Evolutionary conservation across 2,329 filamentous ascomycete species (phyloP), one percentile per base, ranked within the genome.

Genomic region (Pseudogymnoascus sp.): DNA sequence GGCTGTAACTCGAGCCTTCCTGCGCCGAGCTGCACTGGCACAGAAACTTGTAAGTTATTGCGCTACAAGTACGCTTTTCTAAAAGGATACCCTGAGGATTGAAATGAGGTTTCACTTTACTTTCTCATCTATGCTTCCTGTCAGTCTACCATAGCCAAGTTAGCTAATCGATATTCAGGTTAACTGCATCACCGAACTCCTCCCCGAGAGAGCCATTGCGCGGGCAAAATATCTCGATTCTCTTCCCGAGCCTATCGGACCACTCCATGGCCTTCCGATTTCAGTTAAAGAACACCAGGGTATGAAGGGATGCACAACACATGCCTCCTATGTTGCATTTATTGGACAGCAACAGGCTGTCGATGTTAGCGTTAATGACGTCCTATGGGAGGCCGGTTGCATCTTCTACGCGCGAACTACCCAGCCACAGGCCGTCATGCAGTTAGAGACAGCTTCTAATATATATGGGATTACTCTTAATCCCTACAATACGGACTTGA

Each of bases 341-440:
- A 76, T 77, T 57, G 77, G 76, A 19, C 35, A 38, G n/a, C 7
- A 38, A 38, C 35, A 38, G 35, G 35, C 35, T 15, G 8, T 38
- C 18, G 35, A 38, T 19, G 35, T 38, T 15, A 38, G 35, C 9
- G 35, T 38, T 38, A 33, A 56, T 35, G 34, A 55, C 10, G 37
- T 77, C 62, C 66, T 79, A 12, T 72, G 70, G 68, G 68, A 72
- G 2, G 77, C 77, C 2, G 80, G 80, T 1, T 75, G 75, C 1
- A 74, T 83, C 1, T 77, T 82, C 64, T 76, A 79, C 65, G 79
- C 73, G 26, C 71, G 79, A 19, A 82, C 79, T 0, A 82, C 79
- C 3, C 69, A 81, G 61, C 80, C 80, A 4, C 80, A 82, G 66
- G 77, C 74, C 9, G 65, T 81, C 52, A 81, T 82, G 78, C 77